phyloP scores from a whole-genome alignment of 108 stramenopile genomes.

The Nannochloropsis gaditana region DNA sequence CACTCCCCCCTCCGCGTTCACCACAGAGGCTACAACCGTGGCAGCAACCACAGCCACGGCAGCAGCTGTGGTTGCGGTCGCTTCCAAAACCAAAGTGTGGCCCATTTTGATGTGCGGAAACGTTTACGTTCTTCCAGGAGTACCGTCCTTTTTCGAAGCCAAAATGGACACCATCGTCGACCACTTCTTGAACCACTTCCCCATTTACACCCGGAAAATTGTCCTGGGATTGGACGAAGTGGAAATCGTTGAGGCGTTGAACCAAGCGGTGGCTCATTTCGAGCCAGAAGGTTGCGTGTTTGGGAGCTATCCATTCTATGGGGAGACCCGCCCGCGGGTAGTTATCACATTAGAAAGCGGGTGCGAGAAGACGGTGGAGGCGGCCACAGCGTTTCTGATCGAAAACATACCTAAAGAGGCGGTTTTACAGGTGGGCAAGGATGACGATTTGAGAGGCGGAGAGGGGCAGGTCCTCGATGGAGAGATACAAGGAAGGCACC shows the following conservation, averaged over 20 bases:
- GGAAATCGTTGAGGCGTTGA: conserved; percentile 39
- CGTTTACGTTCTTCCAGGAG: conserved; percentile 87
- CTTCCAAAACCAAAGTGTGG: conserved; percentile 64
- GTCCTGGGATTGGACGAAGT: conserved; percentile 45
- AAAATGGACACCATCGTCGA: conserved; percentile 70
- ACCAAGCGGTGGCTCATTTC: conserved; percentile 32
- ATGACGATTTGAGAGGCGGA: conserved; percentile 30
- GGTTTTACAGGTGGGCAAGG: conserved; percentile 43
- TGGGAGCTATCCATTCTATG: no score
- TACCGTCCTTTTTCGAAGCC: conserved; percentile 74
- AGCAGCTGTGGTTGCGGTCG: conserved; percentile 57
- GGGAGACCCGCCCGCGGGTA: not conserved
- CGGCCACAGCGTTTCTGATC: conserved; percentile 37
- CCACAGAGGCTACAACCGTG: no score
- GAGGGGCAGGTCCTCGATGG: not conserved
- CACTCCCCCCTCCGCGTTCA: not conserved
- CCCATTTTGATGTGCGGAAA: conserved; percentile 63
- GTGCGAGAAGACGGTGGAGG: conserved; percentile 28
- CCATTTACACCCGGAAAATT: conserved; percentile 24
- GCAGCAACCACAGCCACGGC: not conserved
- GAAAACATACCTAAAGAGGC: conserved; percentile 26
- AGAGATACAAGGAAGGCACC: not conserved
- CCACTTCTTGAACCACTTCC: conserved; percentile 50
- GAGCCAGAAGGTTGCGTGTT: not conserved
- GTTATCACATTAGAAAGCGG: conserved; percentile 51